Conservation (phyloP, 352 stramenopile genomes). For the Pythium sukuiense region DNA sequence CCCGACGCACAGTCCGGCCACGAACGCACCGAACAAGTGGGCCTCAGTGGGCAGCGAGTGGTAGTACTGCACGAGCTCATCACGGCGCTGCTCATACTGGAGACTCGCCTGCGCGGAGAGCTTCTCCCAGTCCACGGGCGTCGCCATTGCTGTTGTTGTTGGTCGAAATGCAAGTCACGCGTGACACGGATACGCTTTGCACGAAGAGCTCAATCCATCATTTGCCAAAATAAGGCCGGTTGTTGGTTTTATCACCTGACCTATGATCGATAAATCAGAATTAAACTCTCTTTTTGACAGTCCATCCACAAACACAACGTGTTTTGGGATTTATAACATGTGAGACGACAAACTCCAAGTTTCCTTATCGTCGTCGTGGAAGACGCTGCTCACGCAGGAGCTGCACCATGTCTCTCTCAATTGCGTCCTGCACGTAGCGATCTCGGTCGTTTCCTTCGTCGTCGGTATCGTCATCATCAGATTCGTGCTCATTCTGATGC, state of each 20-base stretch:
- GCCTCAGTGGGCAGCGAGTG: conserved; percentile 38
- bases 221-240: conserved; percentile 12
- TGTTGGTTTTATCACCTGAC: too few species aligned
- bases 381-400: conserved; percentile 31
- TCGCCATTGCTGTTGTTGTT: background rate
- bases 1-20: conserved; percentile 51
- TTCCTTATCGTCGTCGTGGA: background rate
- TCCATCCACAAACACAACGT: background rate
- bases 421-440: conserved; percentile 33
- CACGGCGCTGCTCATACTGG: conserved; percentile 18
- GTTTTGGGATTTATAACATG: conserved; percentile 5
- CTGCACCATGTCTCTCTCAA: conserved; percentile 40
- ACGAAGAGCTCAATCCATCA: conserved; percentile 12
- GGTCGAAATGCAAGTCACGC: conserved; percentile 3
- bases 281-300: too few species aligned
- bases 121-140: conserved; percentile 22
- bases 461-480: background rate
- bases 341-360: too few species aligned
- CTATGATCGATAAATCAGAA: too few species aligned
- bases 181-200: conserved; percentile 11
- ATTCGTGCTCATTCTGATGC: background rate
- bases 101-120: conserved; percentile 17
- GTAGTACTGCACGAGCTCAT: conserved; percentile 22
- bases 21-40: conserved; percentile 51
- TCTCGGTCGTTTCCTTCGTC: conserved; percentile 5